phyloP scores from a whole-genome alignment of 768 basidiomycete genomes.

The Agrocybe pediades region DNA sequence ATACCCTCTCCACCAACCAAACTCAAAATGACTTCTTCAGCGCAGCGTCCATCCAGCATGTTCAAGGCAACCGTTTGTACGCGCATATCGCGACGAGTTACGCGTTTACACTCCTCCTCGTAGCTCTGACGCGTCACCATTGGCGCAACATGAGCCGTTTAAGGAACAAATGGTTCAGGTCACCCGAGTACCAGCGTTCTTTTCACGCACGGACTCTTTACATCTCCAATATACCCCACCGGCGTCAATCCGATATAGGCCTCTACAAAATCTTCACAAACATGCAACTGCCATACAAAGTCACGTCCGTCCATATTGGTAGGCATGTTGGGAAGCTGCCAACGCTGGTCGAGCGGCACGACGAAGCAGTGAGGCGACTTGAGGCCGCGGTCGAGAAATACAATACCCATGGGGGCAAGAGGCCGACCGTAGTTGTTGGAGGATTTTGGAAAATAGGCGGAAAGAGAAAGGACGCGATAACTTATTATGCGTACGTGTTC shows the following conservation, averaged over 20 bases:
- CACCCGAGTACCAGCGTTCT: conserved; percentile 68
- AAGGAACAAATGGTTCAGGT: conserved; percentile 73
- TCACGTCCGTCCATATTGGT: conserved; percentile 73
- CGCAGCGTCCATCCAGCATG: conserved; percentile 72
- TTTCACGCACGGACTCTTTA: conserved; percentile 84
- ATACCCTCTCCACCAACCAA: conserved; percentile 45
- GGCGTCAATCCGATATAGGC: conserved; percentile 71
- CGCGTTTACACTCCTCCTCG: conserved; percentile 58
- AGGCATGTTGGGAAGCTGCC: conserved; percentile 74
- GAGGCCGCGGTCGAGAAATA: conserved; percentile 77
- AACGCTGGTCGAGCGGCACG: conserved; percentile 75
- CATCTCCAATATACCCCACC: conserved; percentile 67
- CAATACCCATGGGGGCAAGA: conserved; percentile 58
- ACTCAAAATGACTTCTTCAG: conserved; percentile 49
- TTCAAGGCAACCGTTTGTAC: conserved; percentile 61
- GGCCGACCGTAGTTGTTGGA: conserved; percentile 69
- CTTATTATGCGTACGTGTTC: conserved; percentile 20
- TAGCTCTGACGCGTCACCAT: conserved; percentile 60
- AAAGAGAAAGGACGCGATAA: conserved; percentile 69
- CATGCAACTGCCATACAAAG: conserved; percentile 66
- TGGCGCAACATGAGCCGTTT: conserved; percentile 70
- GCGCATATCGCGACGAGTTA: conserved; percentile 75
- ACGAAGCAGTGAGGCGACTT: conserved; percentile 73
- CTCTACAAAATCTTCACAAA: conserved; percentile 59
- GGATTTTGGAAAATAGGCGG: conserved; percentile 75